Evolutionary conservation across 1,139 yeast genomes (phyloP).

Genomic region (Hemisphaericaspora xylofermentans): DNA sequence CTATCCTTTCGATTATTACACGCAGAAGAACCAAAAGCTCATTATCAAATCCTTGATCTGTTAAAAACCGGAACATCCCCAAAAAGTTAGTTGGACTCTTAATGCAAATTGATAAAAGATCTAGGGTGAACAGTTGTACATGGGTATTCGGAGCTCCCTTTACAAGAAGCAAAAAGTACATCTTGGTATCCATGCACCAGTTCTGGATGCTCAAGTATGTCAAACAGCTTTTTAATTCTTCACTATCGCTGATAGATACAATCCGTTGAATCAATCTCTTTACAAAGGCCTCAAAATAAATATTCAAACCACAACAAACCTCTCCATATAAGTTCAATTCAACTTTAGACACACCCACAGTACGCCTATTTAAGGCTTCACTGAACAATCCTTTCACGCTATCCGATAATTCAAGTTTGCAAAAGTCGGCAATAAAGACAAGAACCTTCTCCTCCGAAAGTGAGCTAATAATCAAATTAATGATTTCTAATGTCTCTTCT

Average conservation of each 20-base stretch:
- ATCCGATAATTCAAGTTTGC: constrained; percentile 9
- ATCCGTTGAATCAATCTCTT: constrained; percentile 36
- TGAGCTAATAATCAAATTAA: constrained; percentile 23
- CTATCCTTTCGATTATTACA: constrained; percentile 5
- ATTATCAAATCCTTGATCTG: constrained; percentile 11
- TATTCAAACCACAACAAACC: constrained; percentile 23
- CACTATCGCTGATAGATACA: constrained; percentile 26
- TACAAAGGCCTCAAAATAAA: constrained; percentile 27
- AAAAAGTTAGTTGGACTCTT: constrained; percentile 1
- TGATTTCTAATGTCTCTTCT: constrained; percentile 22
- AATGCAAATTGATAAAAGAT: constrained; percentile 5
- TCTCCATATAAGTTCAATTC: constrained; percentile 28
- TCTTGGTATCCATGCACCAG: constrained; percentile 34
- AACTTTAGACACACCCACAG: constrained; percentile 15
- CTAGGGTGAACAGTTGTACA: constrained; percentile 22
- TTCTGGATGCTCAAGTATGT: constrained; percentile 20
- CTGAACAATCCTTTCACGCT: constrained; percentile 18
- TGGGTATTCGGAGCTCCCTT: constrained; percentile 35
- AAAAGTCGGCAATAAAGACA: constrained; percentile 21
- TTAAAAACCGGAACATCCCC: constrained; percentile 10
- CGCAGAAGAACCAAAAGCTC: constrained; percentile 8
- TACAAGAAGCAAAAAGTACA: constrained; percentile 31
- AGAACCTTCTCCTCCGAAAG: constrained; percentile 24
- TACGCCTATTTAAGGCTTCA: constrained; percentile 19
- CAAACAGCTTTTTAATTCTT: constrained; percentile 26